These are phyloP conservation scores for Cynara cardunculus DNA, from an alignment of 129 eudicot genomes.

Conservation along the genomic window DNA sequence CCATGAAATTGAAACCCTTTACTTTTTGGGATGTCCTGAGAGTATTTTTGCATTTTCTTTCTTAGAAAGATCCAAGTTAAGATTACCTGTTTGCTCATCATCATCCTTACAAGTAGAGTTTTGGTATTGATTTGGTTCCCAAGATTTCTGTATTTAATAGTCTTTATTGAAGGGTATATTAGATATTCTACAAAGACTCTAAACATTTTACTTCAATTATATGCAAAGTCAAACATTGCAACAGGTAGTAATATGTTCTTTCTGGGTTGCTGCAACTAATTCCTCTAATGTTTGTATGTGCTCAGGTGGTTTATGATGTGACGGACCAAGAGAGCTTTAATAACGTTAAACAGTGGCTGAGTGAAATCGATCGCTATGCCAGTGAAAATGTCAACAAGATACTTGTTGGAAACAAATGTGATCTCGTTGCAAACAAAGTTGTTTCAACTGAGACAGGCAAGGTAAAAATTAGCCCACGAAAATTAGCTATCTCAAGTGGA, in stretches of 20 bases:
- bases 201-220: background rate
- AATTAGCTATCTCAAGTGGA: background rate
- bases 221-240: background rate
- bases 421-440: constrained; percentile 65
- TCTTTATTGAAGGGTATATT: background rate
- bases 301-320: constrained; percentile 90
- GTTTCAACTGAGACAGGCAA: constrained; percentile 75
- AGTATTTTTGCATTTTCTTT: background rate
- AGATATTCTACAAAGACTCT: background rate
- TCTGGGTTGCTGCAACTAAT: background rate
- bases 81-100: background rate
- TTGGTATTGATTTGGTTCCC: background rate
- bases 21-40: background rate
- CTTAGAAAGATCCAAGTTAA: background rate
- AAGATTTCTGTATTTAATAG: background rate
- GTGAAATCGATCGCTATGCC: constrained; percentile 93
- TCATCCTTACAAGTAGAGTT: background rate
- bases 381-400: constrained; percentile 95
- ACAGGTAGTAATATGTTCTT: background rate
- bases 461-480: constrained; percentile 26
- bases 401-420: constrained; percentile 90
- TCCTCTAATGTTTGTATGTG: background rate
- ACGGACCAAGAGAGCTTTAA: constrained; percentile 93
- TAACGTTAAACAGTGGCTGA: constrained; percentile 96
- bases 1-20: background rate